phyloP scores from a whole-genome alignment of 441 rosid species.

The Syzygium malaccense region DNA sequence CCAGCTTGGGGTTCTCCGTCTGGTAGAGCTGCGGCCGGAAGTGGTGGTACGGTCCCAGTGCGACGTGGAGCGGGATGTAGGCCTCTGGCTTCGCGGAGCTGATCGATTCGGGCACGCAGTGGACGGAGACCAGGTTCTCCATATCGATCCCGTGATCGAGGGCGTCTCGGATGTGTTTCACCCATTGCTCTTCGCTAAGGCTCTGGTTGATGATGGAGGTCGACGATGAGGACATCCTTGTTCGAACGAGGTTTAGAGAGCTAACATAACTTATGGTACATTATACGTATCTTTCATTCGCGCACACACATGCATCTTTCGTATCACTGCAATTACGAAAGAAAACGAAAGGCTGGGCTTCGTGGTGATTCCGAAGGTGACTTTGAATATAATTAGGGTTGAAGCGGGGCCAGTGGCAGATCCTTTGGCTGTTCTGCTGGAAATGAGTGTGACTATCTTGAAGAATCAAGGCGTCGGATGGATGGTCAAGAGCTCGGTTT shows the following conservation, averaged over 20 bases:
- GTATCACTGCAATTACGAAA: neutral
- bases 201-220: neutral
- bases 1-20: neutral
- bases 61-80: neutral
- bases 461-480: neutral
- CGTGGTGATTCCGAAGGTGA: neutral
- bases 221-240: neutral
- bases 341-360: neutral
- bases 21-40: neutral
- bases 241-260: neutral
- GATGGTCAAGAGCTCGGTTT: neutral
- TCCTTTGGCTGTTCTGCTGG: neutral
- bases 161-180: neutral
- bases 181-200: neutral
- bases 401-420: neutral
- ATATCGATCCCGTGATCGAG: neutral
- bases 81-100: neutral
- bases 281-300: neutral
- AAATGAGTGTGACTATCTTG: neutral
- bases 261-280: neutral
- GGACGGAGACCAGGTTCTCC: neutral
- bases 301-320: neutral
- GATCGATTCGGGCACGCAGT: neutral
- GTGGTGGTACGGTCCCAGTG: neutral
- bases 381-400: neutral